A percentile compares a stretch with the other conserved stretches of the same genome.
Evolutionary conservation across 2,329 filamentous ascomycete species (phyloP).

Genomic region (Peltaster fructicola): DNA sequence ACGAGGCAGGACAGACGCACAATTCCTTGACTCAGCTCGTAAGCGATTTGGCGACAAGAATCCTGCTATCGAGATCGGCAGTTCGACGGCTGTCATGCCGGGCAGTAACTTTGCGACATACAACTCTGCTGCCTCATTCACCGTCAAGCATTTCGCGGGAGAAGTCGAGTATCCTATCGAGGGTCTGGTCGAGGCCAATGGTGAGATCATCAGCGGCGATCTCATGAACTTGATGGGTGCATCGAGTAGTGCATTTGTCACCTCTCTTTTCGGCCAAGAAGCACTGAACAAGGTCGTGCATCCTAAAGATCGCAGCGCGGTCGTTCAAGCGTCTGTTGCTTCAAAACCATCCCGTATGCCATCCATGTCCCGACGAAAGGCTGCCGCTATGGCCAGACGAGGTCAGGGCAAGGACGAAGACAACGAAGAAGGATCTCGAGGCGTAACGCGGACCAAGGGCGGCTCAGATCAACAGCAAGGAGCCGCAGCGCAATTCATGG

Average conservation of each 20-base stretch:
- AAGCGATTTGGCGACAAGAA: conserved; percentile 95
- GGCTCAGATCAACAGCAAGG: conserved; percentile 48
- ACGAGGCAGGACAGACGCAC: conserved; percentile 71
- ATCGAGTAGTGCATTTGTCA: conserved; percentile 75
- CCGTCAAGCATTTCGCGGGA: conserved; percentile 86
- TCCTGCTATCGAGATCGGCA: conserved; percentile 64
- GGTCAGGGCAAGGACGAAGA: conserved; percentile 25
- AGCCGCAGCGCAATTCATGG: conserved; percentile 80
- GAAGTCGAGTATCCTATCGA: conserved; percentile 87
- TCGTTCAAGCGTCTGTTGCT: conserved; percentile 91
- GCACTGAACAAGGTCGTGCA: conserved; percentile 85
- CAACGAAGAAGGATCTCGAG: conserved; percentile 26
- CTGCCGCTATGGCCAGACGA: conserved; percentile 33
- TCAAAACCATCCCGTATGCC: conserved; percentile 87
- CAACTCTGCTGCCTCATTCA: conserved; percentile 65
- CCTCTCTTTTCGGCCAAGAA: conserved; percentile 88
- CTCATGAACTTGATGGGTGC: conserved; percentile 83
- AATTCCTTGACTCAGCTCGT: conserved; percentile 75
- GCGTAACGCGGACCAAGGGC: conserved; percentile 21
- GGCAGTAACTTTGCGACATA: conserved; percentile 82
- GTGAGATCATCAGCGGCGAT: conserved; percentile 88
- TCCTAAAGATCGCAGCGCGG: conserved; percentile 72
- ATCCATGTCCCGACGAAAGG: conserved; percentile 75
- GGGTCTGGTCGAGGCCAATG: conserved; percentile 83
- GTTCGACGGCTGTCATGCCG: conserved; percentile 56